Percentiles rank a stretch among this genome's conserved stretches.
These are phyloP conservation scores for Gonium pectorale DNA, from an alignment of 139 green algal species.

Conservation along the genomic window DNA sequence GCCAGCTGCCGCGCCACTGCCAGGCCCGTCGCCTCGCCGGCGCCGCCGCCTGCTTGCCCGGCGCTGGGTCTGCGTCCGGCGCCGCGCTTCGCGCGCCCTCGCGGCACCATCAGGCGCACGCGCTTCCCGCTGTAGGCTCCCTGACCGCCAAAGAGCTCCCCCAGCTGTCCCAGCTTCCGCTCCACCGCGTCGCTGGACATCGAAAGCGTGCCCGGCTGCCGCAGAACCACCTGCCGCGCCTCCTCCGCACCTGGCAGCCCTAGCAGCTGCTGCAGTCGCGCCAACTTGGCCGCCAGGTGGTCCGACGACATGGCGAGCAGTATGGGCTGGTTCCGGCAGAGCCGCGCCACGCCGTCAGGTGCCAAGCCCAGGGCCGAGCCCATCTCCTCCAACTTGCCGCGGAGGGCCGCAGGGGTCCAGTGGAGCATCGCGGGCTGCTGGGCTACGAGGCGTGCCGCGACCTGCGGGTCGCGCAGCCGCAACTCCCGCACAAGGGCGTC, in stretches of 20 bases:
- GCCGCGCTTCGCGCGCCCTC: neutral
- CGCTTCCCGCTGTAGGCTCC: too few species aligned
- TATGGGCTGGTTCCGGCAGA: constrained; percentile 29
- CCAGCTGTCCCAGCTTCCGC: constrained; percentile 4
- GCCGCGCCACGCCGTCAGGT: neutral
- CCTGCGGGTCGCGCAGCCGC: neutral
- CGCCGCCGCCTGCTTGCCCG: neutral
- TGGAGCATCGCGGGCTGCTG: constrained; percentile 31
- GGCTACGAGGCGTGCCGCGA: neutral
- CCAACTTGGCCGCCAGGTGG: neutral
- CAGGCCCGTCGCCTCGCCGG: neutral
- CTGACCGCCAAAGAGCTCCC: too few species aligned
- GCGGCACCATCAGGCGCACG: neutral
- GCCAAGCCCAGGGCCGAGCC: neutral
- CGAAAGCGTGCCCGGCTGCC: constrained; percentile 19
- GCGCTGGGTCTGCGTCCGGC: too few species aligned
- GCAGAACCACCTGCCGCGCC: constrained; percentile 1
- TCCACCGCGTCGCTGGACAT: neutral
- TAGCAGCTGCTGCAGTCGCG: neutral
- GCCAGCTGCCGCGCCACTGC: constrained; percentile 3
- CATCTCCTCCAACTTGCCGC: neutral
- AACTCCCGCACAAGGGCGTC: neutral
- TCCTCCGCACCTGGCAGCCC: neutral
- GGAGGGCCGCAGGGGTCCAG: neutral
- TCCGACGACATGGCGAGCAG: constrained; percentile 25